These are phyloP conservation scores for Halenospora varia DNA, from an alignment of 495 filamentous ascomycete species.

Conservation along the genomic window DNA sequence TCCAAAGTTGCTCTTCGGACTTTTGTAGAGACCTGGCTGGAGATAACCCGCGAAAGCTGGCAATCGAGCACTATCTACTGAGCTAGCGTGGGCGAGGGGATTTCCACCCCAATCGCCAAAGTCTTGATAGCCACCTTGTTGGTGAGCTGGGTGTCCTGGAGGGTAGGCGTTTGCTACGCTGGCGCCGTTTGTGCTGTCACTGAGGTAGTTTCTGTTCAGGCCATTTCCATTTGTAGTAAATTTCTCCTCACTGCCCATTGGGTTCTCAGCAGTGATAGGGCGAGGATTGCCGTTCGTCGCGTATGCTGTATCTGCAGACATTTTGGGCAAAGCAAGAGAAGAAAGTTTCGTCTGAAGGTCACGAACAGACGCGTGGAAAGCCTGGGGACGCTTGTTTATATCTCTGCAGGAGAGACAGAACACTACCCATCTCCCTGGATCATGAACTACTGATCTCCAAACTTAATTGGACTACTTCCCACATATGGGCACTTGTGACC, in stretches of 20 bases:
- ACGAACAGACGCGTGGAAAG: too few relatives aligned
- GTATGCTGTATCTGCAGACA: neutral
- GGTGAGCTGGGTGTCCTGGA: neutral
- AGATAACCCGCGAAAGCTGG: conserved; percentile 94
- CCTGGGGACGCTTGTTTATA: neutral
- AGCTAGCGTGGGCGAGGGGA: conserved; percentile 69
- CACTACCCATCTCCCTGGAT: neutral
- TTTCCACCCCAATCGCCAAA: conserved; percentile 49
- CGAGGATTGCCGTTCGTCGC: neutral
- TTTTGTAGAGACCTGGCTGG: conserved; percentile 86
- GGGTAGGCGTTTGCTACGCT: neutral
- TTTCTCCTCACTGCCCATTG: too few relatives aligned
- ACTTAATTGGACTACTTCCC: neutral
- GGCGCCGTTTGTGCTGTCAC: neutral
- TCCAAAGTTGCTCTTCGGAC: conserved; percentile 60
- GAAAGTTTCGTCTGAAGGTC: neutral
- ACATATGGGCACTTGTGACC: neutral
- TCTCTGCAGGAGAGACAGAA: neutral
- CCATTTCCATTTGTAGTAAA: neutral
- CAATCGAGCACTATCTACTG: conserved; percentile 52
- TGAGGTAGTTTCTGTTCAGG: neutral
- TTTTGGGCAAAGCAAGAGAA: neutral
- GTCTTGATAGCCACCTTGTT: neutral
- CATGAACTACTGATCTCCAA: neutral
- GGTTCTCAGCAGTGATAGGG: too few relatives aligned